A percentile compares a stretch with the other conserved stretches of the same genome.
These are phyloP conservation scores for Penicillium crystallinum DNA, from an alignment of 495 filamentous ascomycete species.

Conservation along the genomic window DNA sequence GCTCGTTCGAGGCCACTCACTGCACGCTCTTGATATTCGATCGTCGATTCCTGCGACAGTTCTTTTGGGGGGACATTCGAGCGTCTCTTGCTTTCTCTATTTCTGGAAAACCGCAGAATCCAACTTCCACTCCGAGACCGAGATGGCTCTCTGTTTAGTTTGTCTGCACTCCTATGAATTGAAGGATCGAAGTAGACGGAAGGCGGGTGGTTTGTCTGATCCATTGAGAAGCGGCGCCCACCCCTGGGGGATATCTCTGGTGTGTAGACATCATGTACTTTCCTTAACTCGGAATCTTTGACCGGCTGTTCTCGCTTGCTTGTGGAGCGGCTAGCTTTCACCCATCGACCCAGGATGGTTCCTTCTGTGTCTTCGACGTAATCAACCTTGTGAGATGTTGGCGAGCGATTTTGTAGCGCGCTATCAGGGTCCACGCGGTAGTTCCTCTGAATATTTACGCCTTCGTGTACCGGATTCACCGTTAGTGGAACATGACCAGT, in stretches of 20 bases:
- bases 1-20: conserved; percentile 7
- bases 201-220: not conserved
- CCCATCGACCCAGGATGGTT: not conserved
- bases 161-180: conserved; percentile 5
- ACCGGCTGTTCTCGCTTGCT: not conserved
- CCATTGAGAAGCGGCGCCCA: not conserved
- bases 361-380: conserved; percentile 4
- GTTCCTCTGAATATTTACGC: not conserved
- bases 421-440: not conserved
- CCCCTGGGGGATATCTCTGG: not conserved
- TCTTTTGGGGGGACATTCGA: conserved; percentile 9
- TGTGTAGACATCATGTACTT: not conserved
- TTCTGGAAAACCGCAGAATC: conserved; percentile 12
- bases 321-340: not conserved
- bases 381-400: not conserved
- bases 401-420: not conserved
- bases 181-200: not conserved
- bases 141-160: conserved; percentile 3
- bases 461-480: not conserved
- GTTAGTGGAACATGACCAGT: not conserved
- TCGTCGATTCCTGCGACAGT: conserved; percentile 9
- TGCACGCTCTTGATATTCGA: conserved; percentile 9
- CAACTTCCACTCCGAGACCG: conserved; percentile 14
- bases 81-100: conserved; percentile 9
- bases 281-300: not conserved